These are phyloP conservation scores for Fusarium sp. DNA, from an alignment of 2,329 filamentous ascomycete species.

Conservation along the genomic window DNA sequence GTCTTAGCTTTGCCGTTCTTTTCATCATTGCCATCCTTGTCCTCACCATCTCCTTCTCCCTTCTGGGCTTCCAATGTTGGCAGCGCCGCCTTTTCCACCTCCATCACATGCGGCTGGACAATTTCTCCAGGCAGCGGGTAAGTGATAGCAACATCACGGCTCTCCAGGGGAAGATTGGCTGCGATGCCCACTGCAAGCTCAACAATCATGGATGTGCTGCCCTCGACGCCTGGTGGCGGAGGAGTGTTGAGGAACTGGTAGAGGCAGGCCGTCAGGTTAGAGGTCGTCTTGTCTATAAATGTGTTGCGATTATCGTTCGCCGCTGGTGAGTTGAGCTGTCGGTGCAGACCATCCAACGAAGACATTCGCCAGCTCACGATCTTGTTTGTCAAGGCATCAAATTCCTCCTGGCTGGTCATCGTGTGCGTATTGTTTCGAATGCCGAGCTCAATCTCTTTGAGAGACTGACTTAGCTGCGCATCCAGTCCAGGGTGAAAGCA, in stretches of 20 bases:
- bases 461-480: conserved; percentile 77
- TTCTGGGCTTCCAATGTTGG: conserved; percentile 70
- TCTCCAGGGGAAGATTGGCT: conserved; percentile 89
- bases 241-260: conserved; percentile 83
- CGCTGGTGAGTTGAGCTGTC: conserved; percentile 75
- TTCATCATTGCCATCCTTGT: conserved; percentile 60
- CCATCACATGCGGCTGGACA: conserved; percentile 84
- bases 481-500: conserved; percentile 95
- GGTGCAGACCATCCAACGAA: conserved; percentile 90
- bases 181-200: conserved; percentile 91
- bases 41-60: conserved; percentile 60
- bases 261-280: conserved; percentile 77
- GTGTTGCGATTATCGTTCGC: conserved; percentile 76
- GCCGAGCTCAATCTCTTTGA: conserved; percentile 90
- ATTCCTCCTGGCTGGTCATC: conserved; percentile 85
- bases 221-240: conserved; percentile 85
- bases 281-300: conserved; percentile 79
- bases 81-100: conserved; percentile 81
- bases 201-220: conserved; percentile 91
- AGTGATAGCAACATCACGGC: conserved; percentile 88
- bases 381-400: conserved; percentile 88
- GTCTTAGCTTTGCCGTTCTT: conserved; percentile 64
- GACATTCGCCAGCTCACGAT: conserved; percentile 94
- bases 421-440: conserved; percentile 84
- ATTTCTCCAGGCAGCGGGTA: conserved; percentile 85